These are phyloP conservation scores for Phaeotremella skinneri DNA, from an alignment of 768 basidiomycete species.

Conservation along the genomic window DNA sequence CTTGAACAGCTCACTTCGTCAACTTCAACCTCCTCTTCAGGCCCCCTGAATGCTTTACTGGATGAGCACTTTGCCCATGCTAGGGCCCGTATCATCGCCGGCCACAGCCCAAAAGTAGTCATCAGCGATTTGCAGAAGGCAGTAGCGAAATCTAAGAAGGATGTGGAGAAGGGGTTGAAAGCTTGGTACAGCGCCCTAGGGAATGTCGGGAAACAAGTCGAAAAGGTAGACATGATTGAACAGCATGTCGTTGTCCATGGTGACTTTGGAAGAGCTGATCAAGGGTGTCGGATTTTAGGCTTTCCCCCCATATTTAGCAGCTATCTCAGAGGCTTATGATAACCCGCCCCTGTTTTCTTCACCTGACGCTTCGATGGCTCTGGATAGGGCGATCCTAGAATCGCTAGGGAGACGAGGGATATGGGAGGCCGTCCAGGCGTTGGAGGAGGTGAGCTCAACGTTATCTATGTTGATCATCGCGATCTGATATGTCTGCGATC, in stretches of 20 bases:
- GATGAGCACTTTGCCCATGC: slow-evolving; percentile 33
- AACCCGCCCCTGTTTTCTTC: slow-evolving; percentile 45
- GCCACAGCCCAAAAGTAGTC: slow-evolving; percentile 34
- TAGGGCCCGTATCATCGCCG: slow-evolving; percentile 25
- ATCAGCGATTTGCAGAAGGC: slow-evolving; percentile 47
- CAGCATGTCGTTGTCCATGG: background rate
- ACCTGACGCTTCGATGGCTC: slow-evolving; percentile 27
- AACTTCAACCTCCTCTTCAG: slow-evolving; percentile 39
- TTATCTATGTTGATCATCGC: background rate
- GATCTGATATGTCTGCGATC: background rate
- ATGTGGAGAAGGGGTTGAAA: slow-evolving; percentile 82
- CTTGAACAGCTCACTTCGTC: slow-evolving; percentile 38
- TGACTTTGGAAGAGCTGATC: slow-evolving; percentile 1
- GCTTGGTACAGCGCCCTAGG: slow-evolving; percentile 76
- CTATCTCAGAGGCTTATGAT: slow-evolving; percentile 37
- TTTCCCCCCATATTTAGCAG: slow-evolving; percentile 40
- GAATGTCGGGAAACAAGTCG: slow-evolving; percentile 77
- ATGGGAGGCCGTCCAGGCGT: slow-evolving; percentile 41
- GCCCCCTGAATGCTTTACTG: slow-evolving; percentile 36
- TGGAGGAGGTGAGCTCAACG: slow-evolving; percentile 33
- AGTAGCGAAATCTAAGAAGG: slow-evolving; percentile 73
- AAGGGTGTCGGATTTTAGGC: slow-evolving; percentile 17
- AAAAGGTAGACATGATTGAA: slow-evolving; percentile 65
- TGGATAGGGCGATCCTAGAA: slow-evolving; percentile 41
- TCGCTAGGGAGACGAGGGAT: slow-evolving; percentile 44